Conservation (phyloP, 805 yeast genomes). For the Cyberlindnera amylophila region DNA sequence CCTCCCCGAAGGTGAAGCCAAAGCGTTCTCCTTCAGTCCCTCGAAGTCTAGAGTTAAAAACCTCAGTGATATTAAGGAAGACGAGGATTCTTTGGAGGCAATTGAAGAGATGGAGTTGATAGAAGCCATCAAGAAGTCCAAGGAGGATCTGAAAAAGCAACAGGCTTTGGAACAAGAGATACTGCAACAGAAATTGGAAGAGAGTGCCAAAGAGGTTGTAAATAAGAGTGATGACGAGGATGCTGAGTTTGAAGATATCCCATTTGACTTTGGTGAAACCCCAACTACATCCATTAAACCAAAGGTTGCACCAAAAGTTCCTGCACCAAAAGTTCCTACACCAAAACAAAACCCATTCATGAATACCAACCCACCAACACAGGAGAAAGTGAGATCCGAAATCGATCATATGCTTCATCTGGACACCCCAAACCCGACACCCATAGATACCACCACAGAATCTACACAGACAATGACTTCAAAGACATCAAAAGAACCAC, state of each 20-base stretch:
- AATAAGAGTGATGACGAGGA: conserved; percentile 28
- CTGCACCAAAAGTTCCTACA: background rate
- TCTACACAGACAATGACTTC: background rate
- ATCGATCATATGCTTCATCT: conserved; percentile 20
- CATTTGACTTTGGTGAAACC: conserved; percentile 15
- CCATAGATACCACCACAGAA: no score
- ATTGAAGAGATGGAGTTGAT: conserved; percentile 33
- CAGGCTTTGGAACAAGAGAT: conserved; percentile 28
- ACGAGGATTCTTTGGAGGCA: conserved; percentile 20
- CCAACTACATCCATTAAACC: background rate
- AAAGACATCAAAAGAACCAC: background rate
- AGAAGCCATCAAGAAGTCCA: conserved; percentile 43
- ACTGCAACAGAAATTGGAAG: conserved; percentile 1
- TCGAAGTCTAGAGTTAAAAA: conserved; percentile 16
- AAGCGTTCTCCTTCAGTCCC: conserved; percentile 23
- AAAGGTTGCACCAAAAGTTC: background rate
- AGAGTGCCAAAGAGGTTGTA: background rate
- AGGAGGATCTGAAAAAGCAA: conserved; percentile 45
- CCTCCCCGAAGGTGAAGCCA: conserved; percentile 13
- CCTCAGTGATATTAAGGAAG: no score
- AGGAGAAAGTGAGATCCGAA: conserved; percentile 14
- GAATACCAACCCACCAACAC: background rate
- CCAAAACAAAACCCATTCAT: background rate
- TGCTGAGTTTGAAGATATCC: conserved; percentile 27
- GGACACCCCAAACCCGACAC: conserved; percentile 4